Conservation (phyloP, 2,329 filamentous ascomycete genomes). For the Gliomastix tumulicola region DNA sequence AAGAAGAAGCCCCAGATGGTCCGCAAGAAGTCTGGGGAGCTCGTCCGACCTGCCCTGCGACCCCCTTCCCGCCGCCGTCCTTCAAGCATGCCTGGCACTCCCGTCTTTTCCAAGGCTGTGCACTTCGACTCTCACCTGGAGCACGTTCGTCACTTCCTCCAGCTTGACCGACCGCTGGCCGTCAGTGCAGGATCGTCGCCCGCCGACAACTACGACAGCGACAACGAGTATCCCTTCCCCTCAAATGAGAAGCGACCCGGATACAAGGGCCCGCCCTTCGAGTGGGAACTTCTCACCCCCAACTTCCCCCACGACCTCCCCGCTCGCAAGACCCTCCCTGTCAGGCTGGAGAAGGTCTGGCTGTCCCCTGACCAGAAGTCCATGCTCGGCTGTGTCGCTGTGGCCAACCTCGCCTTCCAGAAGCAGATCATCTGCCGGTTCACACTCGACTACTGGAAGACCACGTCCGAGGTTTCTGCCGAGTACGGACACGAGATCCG, state of each 20-base stretch:
- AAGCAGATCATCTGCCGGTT: slow-evolving; percentile 90
- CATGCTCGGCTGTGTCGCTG: slow-evolving; percentile 74
- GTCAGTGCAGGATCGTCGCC: slow-evolving; percentile 93
- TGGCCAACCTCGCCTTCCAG: slow-evolving; percentile 83
- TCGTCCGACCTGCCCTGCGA: slow-evolving; percentile 86
- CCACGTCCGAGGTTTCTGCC: slow-evolving; percentile 87
- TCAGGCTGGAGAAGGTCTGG: slow-evolving; percentile 81
- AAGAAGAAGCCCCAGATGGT: slow-evolving; percentile 80
- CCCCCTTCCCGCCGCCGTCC: slow-evolving; percentile 73
- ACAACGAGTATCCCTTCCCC: slow-evolving; percentile 82
- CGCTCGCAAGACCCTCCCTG: slow-evolving; percentile 56
- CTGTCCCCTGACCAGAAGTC: slow-evolving; percentile 83
- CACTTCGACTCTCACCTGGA: slow-evolving; percentile 97
- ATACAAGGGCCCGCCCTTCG: slow-evolving; percentile 47
- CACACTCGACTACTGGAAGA: slow-evolving; percentile 98
- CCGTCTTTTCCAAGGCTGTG: slow-evolving; percentile 93
- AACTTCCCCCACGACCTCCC: slow-evolving; percentile 63
- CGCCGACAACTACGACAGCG: slow-evolving; percentile 79
- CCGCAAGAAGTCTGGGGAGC: slow-evolving; percentile 95
- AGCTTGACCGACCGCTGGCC: slow-evolving; percentile 89
- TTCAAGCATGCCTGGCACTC: slow-evolving; percentile 95
- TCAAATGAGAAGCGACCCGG: slow-evolving; percentile 28
- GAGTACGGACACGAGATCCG: slow-evolving; percentile 78
- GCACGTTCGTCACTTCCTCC: slow-evolving; percentile 91
- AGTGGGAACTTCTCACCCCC: slow-evolving; percentile 80